Conservation (phyloP, 164 flowering plant genomes). For the Magnolia kwangsiensis region DNA sequence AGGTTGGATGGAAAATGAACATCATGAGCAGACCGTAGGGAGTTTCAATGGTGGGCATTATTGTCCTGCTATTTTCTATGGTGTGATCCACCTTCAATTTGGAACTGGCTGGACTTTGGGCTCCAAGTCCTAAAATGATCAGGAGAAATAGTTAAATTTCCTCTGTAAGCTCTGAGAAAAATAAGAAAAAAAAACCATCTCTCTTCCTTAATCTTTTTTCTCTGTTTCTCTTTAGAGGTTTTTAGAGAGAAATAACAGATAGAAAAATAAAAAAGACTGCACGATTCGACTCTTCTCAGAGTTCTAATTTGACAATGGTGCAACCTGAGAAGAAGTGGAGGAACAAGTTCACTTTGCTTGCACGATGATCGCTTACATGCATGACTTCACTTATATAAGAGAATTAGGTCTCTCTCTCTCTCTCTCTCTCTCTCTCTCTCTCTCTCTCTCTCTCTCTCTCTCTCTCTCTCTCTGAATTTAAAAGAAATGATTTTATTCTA, state of each 20-base stretch:
- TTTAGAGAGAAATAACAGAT: not conserved
- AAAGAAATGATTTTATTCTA: too few species aligned
- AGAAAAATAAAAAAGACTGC: not conserved
- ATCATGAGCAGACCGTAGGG: too few species aligned
- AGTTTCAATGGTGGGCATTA: too few species aligned
- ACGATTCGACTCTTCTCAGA: not conserved
- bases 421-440: not conserved
- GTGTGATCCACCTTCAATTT: too few species aligned
- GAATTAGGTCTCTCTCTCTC: not conserved
- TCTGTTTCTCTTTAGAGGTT: not conserved
- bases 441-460: too few species aligned
- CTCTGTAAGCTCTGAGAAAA: too few species aligned
- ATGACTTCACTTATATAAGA: slow-evolving; percentile 3
- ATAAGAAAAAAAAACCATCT: not conserved
- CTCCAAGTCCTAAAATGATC: too few species aligned
- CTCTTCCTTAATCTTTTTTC: not conserved
- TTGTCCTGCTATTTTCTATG: too few species aligned
- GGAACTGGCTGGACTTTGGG: too few species aligned
- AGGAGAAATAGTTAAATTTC: too few species aligned
- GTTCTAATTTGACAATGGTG: not conserved
- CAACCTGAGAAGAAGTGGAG: not conserved
- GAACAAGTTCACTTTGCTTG: slow-evolving; percentile 13
- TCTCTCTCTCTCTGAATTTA: too few species aligned
- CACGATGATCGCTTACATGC: slow-evolving; percentile 9
- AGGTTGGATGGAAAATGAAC: too few species aligned